Conservation (phyloP, 176 grass and related monocot genomes). For the Zoysia japonica region DNA sequence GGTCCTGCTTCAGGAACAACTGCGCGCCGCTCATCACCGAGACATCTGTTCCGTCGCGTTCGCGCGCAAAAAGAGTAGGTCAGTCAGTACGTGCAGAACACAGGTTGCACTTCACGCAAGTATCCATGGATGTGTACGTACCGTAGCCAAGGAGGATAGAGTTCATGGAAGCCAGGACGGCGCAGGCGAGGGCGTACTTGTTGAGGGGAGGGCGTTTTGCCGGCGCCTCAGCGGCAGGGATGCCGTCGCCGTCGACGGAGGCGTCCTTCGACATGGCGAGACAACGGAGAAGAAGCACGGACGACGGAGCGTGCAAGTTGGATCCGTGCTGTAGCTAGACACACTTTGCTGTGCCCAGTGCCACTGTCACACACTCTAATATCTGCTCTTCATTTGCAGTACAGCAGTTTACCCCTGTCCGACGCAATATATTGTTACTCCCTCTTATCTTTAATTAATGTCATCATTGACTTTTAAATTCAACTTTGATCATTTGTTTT, state of each 20-base stretch:
- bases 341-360: not conserved
- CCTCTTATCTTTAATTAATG: too few relatives aligned
- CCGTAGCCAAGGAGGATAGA: constrained; percentile 89
- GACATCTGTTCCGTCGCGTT: constrained; percentile 23
- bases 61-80: not conserved
- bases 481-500: too few relatives aligned
- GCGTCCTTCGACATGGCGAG: constrained; percentile 41
- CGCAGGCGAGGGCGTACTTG: constrained; percentile 68
- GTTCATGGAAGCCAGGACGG: constrained; percentile 72
- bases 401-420: not conserved
- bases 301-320: not conserved
- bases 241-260: not conserved
- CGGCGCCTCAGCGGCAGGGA: constrained; percentile 43
- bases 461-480: too few relatives aligned
- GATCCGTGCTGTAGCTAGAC: not conserved
- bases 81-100: not conserved
- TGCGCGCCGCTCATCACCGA: constrained; percentile 88
- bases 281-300: not conserved
- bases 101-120: not conserved
- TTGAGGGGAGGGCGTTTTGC: constrained; percentile 49
- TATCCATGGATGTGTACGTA: not conserved
- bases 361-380: constrained; percentile 8
- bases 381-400: constrained; percentile 4
- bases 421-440: not conserved
- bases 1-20: constrained; percentile 66